phyloP scores from a whole-genome alignment of 768 basidiomycete genomes.

The Lenzites betulinus region DNA sequence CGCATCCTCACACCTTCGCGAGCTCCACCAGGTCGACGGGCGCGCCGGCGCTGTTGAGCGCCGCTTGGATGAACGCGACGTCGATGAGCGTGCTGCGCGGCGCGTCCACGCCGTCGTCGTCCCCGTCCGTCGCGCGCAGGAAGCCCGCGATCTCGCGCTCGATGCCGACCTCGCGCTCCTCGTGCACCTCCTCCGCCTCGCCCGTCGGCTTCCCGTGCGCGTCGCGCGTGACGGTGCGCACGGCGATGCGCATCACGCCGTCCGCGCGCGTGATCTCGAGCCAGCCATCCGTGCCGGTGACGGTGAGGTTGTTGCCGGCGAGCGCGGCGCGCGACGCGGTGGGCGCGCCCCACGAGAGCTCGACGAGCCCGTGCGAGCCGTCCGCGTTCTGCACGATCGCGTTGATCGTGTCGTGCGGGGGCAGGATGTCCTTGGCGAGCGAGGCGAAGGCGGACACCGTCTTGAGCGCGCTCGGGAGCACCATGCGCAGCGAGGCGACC shows the following conservation, averaged over 20 bases:
- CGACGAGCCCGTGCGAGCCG: slow-evolving; percentile 59
- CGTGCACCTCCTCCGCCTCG: slow-evolving; percentile 46
- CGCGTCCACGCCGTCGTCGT: slow-evolving; percentile 52
- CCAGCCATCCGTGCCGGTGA: slow-evolving; percentile 68
- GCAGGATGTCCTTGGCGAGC: slow-evolving; percentile 69
- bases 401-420: slow-evolving; percentile 80
- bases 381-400: slow-evolving; percentile 48
- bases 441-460: slow-evolving; percentile 66
- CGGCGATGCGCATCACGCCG: slow-evolving; percentile 37
- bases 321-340: slow-evolving; percentile 38
- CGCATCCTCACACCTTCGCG: slow-evolving; percentile 18
- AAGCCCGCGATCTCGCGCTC: slow-evolving; percentile 59
- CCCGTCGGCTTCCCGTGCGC: slow-evolving; percentile 46
- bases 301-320: slow-evolving; percentile 40
- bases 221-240: slow-evolving; percentile 31
- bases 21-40: slow-evolving; percentile 55
- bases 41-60: slow-evolving; percentile 64
- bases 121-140: slow-evolving; percentile 52
- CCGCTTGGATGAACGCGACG: slow-evolving; percentile 79
- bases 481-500: slow-evolving; percentile 59
- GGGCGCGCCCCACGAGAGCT: slow-evolving; percentile 66
- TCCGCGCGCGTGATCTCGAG: slow-evolving; percentile 45
- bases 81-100: slow-evolving; percentile 61
- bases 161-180: slow-evolving; percentile 54
- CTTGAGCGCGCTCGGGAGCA: slow-evolving; percentile 54